Evolutionary conservation across 2,329 filamentous ascomycete genomes (phyloP).

Genomic region (Hymenoscyphus occultus): DNA sequence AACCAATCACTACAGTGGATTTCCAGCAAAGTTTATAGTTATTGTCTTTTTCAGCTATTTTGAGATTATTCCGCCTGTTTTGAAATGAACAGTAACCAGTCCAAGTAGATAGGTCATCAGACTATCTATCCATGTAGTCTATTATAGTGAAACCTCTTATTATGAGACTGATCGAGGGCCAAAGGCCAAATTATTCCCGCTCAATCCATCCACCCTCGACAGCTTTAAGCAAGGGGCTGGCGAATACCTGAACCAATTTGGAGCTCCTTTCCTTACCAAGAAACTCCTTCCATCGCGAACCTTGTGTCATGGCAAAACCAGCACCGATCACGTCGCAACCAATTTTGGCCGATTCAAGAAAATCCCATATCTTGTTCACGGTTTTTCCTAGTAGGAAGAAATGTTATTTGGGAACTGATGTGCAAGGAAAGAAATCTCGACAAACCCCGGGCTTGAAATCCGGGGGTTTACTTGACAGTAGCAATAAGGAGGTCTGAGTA

Average conservation of each 20-base stretch:
- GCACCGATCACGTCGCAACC: conserved; percentile 23
- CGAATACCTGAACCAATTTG: conserved; percentile 27
- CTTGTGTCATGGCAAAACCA: conserved; percentile 33
- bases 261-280: conserved; percentile 21
- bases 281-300: conserved; percentile 24
- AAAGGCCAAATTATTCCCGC: neutral
- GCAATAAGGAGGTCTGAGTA: neutral
- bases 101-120: too few species aligned
- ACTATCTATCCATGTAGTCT: neutral
- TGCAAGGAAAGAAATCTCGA: neutral
- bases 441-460: neutral
- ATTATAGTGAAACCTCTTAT: neutral
- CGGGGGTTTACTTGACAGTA: neutral
- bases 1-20: too few species aligned
- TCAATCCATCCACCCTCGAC: conserved; percentile 36
- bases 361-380: conserved; percentile 29
- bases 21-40: too few species aligned
- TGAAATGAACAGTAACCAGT: too few species aligned
- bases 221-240: conserved; percentile 28
- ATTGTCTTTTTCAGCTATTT: too few species aligned
- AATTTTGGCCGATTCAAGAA: conserved; percentile 25
- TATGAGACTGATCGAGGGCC: neutral
- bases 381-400: conserved; percentile 21
- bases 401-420: neutral
- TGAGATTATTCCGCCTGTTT: too few species aligned